These are phyloP conservation scores for Aspergillus nomiae DNA, from an alignment of 2,329 filamentous ascomycete genomes.

Conservation along the genomic window DNA sequence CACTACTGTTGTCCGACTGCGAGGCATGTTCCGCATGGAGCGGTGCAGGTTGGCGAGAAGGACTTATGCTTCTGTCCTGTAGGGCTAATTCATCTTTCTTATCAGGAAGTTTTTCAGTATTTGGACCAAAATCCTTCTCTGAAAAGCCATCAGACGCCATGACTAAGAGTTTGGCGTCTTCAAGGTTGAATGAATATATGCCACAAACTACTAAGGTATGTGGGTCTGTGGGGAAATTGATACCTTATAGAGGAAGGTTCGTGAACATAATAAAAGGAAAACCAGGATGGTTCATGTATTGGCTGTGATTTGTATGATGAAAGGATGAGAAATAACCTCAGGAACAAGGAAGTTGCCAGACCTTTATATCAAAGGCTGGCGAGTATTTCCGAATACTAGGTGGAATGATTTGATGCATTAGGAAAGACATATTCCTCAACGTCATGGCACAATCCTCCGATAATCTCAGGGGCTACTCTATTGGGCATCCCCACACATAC, in stretches of 20 bases:
- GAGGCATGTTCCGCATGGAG: slow-evolving; percentile 20
- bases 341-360: background rate
- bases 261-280: background rate
- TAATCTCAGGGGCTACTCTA: background rate
- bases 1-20: slow-evolving; percentile 17
- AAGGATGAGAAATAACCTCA: background rate
- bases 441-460: slow-evolving; percentile 6
- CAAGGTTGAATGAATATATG: background rate
- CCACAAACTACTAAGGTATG: background rate
- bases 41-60: slow-evolving; percentile 8
- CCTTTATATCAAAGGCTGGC: background rate
- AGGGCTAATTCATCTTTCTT: slow-evolving; percentile 5
- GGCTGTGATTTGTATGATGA: background rate
- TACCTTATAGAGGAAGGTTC: background rate
- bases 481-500: background rate
- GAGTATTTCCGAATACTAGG: background rate
- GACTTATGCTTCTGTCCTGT: slow-evolving; percentile 4
- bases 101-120: background rate
- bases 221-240: background rate
- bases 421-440: slow-evolving; percentile 4
- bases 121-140: background rate
- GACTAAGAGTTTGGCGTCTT: background rate
- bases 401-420: slow-evolving; percentile 3
- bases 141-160: background rate
- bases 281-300: background rate